Conservation (phyloP, 1,284 basidiomycete genomes). For the Rhodotorula sp. region DNA sequence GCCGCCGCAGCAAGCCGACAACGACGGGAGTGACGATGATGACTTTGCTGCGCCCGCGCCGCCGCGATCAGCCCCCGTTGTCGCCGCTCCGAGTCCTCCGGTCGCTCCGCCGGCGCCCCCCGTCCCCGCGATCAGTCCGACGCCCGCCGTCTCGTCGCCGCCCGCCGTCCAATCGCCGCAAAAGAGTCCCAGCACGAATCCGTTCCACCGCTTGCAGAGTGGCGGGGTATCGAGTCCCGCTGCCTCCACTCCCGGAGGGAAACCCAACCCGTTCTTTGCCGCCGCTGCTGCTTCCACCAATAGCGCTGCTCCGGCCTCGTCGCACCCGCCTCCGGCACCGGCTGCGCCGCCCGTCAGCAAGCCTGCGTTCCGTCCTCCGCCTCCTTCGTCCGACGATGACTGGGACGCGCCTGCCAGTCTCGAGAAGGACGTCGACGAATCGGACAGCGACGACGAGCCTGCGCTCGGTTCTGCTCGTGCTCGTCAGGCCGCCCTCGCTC, state of each 20-base stretch:
- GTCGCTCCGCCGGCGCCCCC: slow-evolving; percentile 46
- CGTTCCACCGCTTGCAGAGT: slow-evolving; percentile 37
- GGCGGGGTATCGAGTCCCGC: slow-evolving; percentile 6
- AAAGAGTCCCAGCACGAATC: slow-evolving; percentile 37
- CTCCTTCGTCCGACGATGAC: slow-evolving; percentile 68
- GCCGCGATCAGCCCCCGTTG: slow-evolving; percentile 47
- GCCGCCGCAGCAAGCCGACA: neutral
- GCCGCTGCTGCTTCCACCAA: slow-evolving; percentile 19
- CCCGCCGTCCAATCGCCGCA: neutral
- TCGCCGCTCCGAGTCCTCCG: slow-evolving; percentile 48
- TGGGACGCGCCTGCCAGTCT: slow-evolving; percentile 70
- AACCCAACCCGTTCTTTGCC: slow-evolving; percentile 46
- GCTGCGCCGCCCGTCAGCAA: slow-evolving; percentile 53
- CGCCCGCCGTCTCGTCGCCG: neutral
- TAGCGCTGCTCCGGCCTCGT: slow-evolving; percentile 25
- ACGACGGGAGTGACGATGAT: slow-evolving; percentile 20
- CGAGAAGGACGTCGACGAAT: slow-evolving; percentile 71
- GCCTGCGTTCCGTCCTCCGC: slow-evolving; percentile 60
- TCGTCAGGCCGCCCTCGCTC: slow-evolving; percentile 66
- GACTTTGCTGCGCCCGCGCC: slow-evolving; percentile 44
- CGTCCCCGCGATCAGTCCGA: slow-evolving; percentile 32
- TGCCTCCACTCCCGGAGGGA: slow-evolving; percentile 21
- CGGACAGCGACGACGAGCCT: slow-evolving; percentile 76
- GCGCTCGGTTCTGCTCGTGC: slow-evolving; percentile 63
- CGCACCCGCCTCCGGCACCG: slow-evolving; percentile 44